Evolutionary conservation across 306 rosid species (phyloP).

Genomic region (Abrus precatorius): DNA sequence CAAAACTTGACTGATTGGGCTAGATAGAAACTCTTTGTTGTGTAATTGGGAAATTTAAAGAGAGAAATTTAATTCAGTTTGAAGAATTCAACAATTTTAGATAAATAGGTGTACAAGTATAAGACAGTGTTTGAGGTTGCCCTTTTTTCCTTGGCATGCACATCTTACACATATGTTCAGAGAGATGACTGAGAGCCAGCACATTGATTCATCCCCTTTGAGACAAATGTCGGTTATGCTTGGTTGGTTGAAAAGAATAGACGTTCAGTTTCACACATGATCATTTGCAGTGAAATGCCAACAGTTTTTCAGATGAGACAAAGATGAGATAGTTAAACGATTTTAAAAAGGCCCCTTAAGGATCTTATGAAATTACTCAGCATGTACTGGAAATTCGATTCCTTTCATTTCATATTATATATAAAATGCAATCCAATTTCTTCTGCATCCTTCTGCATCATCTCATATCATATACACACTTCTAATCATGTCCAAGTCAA

Average conservation of each 20-base stretch:
- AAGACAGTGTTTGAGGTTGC: conserved; percentile 35
- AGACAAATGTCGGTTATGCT: conserved; percentile 59
- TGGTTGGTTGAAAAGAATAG: conserved; percentile 54
- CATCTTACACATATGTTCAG: conserved; percentile 39
- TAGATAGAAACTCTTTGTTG: background rate
- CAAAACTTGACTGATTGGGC: background rate
- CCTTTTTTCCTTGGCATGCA: conserved; percentile 37
- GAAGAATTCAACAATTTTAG: conserved; percentile 13
- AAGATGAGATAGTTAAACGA: conserved; percentile 5
- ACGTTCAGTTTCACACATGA: conserved; percentile 46
- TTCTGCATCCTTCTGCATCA: background rate
- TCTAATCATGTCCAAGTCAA: background rate
- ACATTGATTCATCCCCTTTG: conserved; percentile 74
- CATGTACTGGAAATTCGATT: conserved; percentile 1
- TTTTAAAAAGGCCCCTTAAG: conserved; percentile 33
- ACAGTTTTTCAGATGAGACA: conserved; percentile 52
- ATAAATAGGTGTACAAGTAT: conserved; percentile 19
- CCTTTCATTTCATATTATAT: background rate
- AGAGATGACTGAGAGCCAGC: conserved; percentile 61
- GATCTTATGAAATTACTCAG: conserved; percentile 28
- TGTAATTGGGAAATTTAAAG: conserved; percentile 1
- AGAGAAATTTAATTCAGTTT: background rate
- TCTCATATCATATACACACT: background rate
- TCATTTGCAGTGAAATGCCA: conserved; percentile 46
- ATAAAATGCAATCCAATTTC: conserved; percentile 7